A percentile compares a stretch with the other conserved stretches of the same genome.
phyloP scores from a whole-genome alignment of 1,284 basidiomycete species.

The Athelia psychrophila region DNA sequence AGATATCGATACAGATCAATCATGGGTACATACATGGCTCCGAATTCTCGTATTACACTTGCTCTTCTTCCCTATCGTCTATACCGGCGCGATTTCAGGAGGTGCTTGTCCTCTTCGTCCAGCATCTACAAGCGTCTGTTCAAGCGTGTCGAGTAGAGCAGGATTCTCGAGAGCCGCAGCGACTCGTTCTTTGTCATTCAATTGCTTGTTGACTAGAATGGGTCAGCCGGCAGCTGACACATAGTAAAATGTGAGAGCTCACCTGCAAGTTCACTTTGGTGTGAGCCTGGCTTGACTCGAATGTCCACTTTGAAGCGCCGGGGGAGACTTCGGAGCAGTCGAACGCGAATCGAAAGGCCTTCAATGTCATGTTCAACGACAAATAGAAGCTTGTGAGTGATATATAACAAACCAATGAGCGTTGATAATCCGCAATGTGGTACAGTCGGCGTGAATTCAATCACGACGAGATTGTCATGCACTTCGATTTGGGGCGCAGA shows the following conservation, averaged over 20 bases:
- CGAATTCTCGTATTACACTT: neutral
- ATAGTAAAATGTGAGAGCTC: conserved; percentile 13
- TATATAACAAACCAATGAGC: conserved; percentile 72
- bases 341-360: conserved; percentile 93
- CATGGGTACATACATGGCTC: neutral
- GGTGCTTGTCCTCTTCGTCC: neutral
- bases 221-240: neutral
- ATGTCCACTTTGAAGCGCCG: conserved; percentile 95
- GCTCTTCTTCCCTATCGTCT: neutral
- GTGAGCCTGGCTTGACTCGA: conserved; percentile 89
- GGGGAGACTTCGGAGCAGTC: conserved; percentile 88
- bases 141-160: conserved; percentile 84
- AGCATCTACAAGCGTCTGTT: conserved; percentile 72
- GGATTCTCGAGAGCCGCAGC: conserved; percentile 96
- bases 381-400: neutral
- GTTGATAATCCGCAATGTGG: conserved; percentile 99
- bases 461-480: conserved; percentile 67
- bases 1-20: neutral
- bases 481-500: conserved; percentile 86
- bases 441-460: conserved; percentile 96
- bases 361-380: neutral
- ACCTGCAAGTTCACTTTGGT: conserved; percentile 92
- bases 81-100: neutral
- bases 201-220: conserved; percentile 88
- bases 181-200: conserved; percentile 98